phyloP scores from a whole-genome alignment of 1,284 basidiomycete genomes.

The Trametes hirsuta region DNA sequence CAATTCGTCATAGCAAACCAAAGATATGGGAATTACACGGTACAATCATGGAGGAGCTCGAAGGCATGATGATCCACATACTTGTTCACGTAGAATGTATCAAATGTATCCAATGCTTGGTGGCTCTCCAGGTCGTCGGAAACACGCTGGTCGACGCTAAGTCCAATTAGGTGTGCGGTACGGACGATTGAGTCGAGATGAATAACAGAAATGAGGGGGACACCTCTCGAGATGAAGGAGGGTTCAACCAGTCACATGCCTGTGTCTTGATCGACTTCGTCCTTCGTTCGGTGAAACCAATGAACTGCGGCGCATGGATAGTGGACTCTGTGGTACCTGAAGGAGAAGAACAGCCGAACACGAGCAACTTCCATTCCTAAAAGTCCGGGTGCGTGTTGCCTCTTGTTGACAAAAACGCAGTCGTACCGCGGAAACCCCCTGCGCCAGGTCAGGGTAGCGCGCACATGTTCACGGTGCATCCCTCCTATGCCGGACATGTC shows the following conservation, averaged over 20 bases:
- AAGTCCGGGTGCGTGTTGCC: neutral
- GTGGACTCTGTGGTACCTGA: neutral
- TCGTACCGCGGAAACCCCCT: neutral
- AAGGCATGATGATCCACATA: neutral
- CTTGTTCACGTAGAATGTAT: conserved; percentile 1
- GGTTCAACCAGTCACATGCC: neutral
- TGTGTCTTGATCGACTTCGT: neutral
- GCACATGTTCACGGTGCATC: neutral
- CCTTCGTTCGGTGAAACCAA: neutral
- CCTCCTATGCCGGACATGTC: neutral
- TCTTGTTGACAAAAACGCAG: neutral
- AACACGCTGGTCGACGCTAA: neutral
- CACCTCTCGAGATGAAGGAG: neutral
- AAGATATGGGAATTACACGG: no score
- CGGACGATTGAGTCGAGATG: neutral
- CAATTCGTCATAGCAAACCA: no score
- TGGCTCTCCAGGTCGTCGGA: neutral
- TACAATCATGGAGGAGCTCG: neutral
- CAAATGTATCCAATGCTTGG: neutral
- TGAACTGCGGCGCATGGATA: neutral
- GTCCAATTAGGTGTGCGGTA: neutral
- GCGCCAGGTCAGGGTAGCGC: neutral
- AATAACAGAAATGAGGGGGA: neutral
- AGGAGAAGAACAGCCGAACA: neutral
- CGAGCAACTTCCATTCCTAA: neutral